phyloP scores from a whole-genome alignment of 148 eudicot species.

The Vaccinium vitisidaea region DNA sequence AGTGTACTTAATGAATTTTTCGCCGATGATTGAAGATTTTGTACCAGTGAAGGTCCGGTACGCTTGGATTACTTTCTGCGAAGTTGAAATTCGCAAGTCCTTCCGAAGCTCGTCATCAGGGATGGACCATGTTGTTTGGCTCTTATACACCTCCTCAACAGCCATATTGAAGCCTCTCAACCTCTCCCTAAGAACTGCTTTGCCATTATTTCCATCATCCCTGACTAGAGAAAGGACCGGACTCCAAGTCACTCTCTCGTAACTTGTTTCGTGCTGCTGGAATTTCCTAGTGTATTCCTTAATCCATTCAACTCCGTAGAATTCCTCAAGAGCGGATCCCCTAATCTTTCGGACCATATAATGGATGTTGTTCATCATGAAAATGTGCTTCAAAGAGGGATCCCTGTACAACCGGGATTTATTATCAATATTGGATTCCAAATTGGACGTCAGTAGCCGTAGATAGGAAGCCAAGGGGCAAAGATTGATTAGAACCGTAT shows the following conservation, averaged over 20 bases:
- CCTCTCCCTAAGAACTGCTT: conserved; percentile 43
- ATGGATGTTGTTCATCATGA: conserved; percentile 74
- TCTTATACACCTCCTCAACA: conserved; percentile 62
- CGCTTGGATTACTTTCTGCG: conserved; percentile 56
- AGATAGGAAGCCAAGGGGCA: conserved; percentile 42
- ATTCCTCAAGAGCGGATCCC: conserved; percentile 33
- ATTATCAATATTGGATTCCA: conserved; percentile 55
- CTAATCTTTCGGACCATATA: conserved; percentile 64
- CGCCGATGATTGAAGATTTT: conserved; percentile 30
- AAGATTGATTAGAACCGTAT: background rate
- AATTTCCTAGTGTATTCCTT: conserved; percentile 34
- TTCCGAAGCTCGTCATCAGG: conserved; percentile 56
- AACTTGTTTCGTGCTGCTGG: conserved; percentile 60
- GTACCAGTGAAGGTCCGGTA: conserved; percentile 54
- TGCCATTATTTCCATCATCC: conserved; percentile 48
- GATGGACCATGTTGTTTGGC: conserved; percentile 62
- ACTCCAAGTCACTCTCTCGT: conserved; percentile 67
- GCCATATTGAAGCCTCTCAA: conserved; percentile 47
- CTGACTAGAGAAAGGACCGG: conserved; percentile 40
- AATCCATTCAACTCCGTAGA: conserved; percentile 69
- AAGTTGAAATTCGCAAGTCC: conserved; percentile 54
- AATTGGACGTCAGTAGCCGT: conserved; percentile 32
- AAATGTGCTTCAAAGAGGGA: conserved; percentile 50
- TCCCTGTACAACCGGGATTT: conserved; percentile 63
- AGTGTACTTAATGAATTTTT: conserved; percentile 63